Evolutionary conservation across 768 basidiomycete genomes (phyloP).

Genomic region (Daedaleopsis nitida): DNA sequence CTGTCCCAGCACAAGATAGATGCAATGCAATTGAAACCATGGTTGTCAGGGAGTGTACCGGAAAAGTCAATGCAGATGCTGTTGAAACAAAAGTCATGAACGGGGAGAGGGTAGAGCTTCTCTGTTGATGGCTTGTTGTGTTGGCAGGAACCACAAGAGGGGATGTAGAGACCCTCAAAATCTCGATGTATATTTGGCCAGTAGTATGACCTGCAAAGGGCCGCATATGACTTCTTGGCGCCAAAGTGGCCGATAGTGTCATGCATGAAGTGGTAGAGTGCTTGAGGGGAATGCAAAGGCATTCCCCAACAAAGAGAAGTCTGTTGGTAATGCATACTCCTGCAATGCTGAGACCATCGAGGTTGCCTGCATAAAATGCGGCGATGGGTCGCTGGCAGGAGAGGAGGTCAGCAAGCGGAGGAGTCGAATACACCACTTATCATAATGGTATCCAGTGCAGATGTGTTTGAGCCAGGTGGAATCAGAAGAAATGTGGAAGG

Average conservation of each 20-base stretch:
- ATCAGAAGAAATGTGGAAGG: no score
- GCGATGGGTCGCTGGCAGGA: no score
- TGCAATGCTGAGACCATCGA: no score
- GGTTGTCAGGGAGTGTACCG: not conserved
- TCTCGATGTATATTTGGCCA: slow-evolving; percentile 34
- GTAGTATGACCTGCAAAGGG: slow-evolving; percentile 17
- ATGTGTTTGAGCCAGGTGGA: no score
- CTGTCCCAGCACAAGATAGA: not conserved
- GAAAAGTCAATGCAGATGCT: not conserved
- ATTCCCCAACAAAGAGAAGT: slow-evolving; percentile 21
- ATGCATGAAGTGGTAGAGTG: slow-evolving; percentile 2
- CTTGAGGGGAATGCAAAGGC: slow-evolving; percentile 27
- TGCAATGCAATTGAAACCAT: not conserved
- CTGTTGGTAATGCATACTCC: slow-evolving; percentile 2
- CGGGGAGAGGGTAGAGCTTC: slow-evolving; percentile 24
- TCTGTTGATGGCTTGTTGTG: not conserved
- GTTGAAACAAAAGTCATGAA: slow-evolving; percentile 23
- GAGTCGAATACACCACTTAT: no score
- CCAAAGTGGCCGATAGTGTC: slow-evolving; percentile 23
- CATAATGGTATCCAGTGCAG: no score
- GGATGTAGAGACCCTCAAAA: slow-evolving; percentile 34
- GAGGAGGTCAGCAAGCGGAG: no score
- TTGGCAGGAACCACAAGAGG: slow-evolving; percentile 5
- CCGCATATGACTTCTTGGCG: slow-evolving; percentile 21
- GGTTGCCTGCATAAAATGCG: no score